These are phyloP conservation scores for Penicillium nucicola DNA, from an alignment of 495 filamentous ascomycete genomes.

Conservation along the genomic window DNA sequence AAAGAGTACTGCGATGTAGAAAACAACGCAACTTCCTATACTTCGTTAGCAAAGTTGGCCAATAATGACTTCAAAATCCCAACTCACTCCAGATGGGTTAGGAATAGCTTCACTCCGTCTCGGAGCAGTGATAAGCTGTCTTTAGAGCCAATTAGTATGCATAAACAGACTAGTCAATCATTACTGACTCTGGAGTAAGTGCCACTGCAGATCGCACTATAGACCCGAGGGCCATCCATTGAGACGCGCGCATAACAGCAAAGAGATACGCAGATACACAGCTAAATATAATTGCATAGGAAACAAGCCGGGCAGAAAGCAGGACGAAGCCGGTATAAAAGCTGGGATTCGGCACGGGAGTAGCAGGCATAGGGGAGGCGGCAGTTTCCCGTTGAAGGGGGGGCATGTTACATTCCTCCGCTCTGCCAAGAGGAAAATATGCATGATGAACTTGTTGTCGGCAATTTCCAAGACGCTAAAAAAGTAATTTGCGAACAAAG, in stretches of 20 bases:
- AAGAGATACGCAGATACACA: constrained; percentile 5
- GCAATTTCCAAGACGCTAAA: background rate
- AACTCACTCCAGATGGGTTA: constrained; percentile 36
- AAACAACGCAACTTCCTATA: constrained; percentile 30
- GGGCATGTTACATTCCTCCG: constrained; percentile 24
- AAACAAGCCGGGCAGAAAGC: background rate
- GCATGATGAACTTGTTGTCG: background rate
- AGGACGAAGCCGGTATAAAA: background rate
- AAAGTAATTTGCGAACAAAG: background rate
- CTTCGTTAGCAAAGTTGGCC: background rate
- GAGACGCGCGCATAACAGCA: constrained; percentile 12
- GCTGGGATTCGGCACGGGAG: background rate
- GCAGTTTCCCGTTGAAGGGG: constrained; percentile 14
- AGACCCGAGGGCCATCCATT: constrained; percentile 18
- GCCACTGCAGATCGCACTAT: constrained; percentile 10
- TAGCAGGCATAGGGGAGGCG: background rate
- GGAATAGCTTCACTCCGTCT: constrained; percentile 33
- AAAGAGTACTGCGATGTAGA: constrained; percentile 45
- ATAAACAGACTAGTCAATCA: background rate
- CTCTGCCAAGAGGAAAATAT: constrained; percentile 20
- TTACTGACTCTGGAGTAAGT: constrained; percentile 19
- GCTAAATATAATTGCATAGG: constrained; percentile 1
- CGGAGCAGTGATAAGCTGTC: constrained; percentile 34
- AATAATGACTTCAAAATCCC: background rate
- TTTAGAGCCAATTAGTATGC: constrained; percentile 4